These are phyloP conservation scores for Penicillium arizonense DNA, from an alignment of 495 filamentous ascomycete species.

Conservation along the genomic window DNA sequence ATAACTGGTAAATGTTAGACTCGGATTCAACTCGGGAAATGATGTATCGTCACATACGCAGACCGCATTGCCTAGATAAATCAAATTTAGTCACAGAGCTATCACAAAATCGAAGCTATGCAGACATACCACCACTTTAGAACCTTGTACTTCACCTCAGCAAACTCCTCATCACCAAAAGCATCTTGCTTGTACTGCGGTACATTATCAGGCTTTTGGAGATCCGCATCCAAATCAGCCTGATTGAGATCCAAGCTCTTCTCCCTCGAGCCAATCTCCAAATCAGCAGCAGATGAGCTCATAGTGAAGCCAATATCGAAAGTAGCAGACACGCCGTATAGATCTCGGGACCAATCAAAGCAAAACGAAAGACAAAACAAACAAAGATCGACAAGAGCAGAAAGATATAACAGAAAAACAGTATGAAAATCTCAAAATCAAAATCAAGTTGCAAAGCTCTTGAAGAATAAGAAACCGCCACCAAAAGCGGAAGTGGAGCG, in stretches of 20 bases:
- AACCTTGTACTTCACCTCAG: conserved; percentile 41
- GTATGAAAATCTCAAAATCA: background rate
- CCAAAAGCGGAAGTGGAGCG: conserved; percentile 5
- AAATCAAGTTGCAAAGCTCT: background rate
- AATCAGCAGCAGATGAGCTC: conserved; percentile 2
- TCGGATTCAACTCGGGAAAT: background rate
- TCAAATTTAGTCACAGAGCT: background rate
- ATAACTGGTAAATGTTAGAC: conserved; percentile 40
- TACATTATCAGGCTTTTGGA: conserved; percentile 14
- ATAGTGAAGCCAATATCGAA: conserved; percentile 3
- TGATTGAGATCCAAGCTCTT: conserved; percentile 7
- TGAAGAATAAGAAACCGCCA: conserved; percentile 6
- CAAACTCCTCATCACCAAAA: conserved; percentile 41
- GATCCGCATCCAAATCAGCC: conserved; percentile 9
- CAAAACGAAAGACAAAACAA: too few species aligned
- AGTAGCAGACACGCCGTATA: background rate
- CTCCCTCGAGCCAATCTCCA: background rate
- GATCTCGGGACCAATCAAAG: too few species aligned
- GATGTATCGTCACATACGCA: conserved; percentile 24
- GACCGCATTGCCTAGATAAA: conserved; percentile 39
- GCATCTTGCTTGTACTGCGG: conserved; percentile 30
- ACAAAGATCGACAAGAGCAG: too few species aligned
- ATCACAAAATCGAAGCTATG: background rate
- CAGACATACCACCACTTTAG: conserved; percentile 43
- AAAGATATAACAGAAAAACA: background rate